Conservation (phyloP, 345 rosid genomes). For the Pugionium dolabratum region DNA sequence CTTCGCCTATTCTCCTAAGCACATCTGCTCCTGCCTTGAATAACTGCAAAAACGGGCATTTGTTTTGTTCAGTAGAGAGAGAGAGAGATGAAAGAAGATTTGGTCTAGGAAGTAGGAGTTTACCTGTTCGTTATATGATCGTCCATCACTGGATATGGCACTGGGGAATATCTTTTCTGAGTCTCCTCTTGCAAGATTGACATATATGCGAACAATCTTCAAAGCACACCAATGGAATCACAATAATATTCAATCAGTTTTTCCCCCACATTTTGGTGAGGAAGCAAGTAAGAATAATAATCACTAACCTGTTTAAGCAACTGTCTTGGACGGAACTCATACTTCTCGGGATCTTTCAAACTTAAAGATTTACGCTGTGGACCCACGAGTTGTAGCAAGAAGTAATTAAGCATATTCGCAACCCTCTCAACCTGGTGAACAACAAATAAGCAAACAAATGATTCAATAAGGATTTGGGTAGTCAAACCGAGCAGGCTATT, state of each 20-base stretch:
- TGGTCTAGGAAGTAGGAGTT: conserved; percentile 6
- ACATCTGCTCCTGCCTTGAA: conserved; percentile 87
- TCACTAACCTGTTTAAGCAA: conserved; percentile 85
- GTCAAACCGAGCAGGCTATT: background rate
- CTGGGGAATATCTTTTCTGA: conserved; percentile 69
- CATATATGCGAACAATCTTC: conserved; percentile 90
- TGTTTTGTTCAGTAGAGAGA: conserved; percentile 22
- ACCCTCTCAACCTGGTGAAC: conserved; percentile 85
- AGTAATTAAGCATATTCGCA: conserved; percentile 96
- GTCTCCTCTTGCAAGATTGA: conserved; percentile 92
- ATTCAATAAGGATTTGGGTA: conserved; percentile 8
- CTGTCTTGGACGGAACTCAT: conserved; percentile 92
- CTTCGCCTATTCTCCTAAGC: conserved; percentile 80
- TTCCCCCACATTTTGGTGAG: conserved; percentile 4
- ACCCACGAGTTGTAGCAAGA: conserved; percentile 92
- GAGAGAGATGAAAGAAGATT: conserved; percentile 14
- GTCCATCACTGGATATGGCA: conserved; percentile 94
- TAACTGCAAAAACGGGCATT: conserved; percentile 52
- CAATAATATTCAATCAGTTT: conserved; percentile 1
- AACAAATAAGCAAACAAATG: conserved; percentile 13
- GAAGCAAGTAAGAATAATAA: conserved; percentile 4
- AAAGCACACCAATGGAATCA: conserved; percentile 31
- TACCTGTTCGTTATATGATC: conserved; percentile 97
- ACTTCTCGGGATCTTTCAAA: conserved; percentile 95
- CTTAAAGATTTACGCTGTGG: conserved; percentile 91